These are phyloP conservation scores for Botryotinia calthae DNA, from an alignment of 2,329 filamentous ascomycete species.

Conservation along the genomic window DNA sequence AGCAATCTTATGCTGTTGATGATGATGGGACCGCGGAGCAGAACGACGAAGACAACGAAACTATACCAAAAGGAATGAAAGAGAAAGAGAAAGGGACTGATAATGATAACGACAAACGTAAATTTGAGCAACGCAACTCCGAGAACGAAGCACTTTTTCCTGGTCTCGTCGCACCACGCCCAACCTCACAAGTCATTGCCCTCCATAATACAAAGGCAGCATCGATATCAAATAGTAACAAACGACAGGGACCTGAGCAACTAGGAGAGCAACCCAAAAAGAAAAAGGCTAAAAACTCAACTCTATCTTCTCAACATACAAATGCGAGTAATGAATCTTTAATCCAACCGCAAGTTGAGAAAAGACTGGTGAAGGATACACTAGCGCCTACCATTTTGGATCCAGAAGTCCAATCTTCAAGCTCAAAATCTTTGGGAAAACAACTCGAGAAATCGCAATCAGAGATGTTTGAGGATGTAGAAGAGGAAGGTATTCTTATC, in stretches of 20 bases:
- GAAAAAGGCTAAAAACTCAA: not conserved
- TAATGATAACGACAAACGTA: not conserved
- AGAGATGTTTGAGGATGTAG: not conserved
- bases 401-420: not conserved
- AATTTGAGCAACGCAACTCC: not conserved
- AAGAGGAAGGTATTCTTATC: not conserved
- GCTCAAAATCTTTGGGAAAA: slow-evolving; percentile 2
- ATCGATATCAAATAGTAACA: not conserved
- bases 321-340: not conserved
- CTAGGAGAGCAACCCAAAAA: not conserved
- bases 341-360: not conserved
- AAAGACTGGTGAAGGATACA: not conserved
- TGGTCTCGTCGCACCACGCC: not conserved
- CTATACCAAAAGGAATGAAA: not conserved
- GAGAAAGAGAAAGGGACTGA: not conserved
- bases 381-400: not conserved
- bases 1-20: slow-evolving; percentile 2
- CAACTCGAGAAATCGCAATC: slow-evolving; percentile 1
- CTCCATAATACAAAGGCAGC: not conserved
- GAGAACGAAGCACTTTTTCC: not conserved
- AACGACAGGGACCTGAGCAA: not conserved
- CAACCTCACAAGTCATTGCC: not conserved
- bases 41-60: not conserved
- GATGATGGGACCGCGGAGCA: not conserved
- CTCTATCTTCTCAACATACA: not conserved